These are phyloP conservation scores for Acer saccharum DNA, from an alignment of 345 rosid genomes.

Conservation along the genomic window DNA sequence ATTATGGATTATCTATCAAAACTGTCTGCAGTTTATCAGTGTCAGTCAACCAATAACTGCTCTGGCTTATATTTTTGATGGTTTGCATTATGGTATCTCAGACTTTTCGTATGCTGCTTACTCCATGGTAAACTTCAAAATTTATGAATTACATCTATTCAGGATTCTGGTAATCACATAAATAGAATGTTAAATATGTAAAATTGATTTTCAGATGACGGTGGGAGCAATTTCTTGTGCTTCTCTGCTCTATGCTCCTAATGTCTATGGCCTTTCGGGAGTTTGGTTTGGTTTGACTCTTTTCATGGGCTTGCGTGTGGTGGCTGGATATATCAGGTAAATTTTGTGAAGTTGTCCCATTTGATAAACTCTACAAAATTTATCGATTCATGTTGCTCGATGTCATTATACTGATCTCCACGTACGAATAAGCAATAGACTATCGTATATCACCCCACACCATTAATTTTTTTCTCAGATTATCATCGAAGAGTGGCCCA, in stretches of 20 bases:
- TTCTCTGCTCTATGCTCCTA: conserved; percentile 37
- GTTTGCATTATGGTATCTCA: conserved; percentile 51
- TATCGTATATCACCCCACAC: not conserved
- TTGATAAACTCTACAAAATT: not conserved
- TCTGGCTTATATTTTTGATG: conserved; percentile 50
- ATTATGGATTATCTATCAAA: not conserved
- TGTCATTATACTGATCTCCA: not conserved
- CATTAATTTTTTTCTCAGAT: conserved; percentile 18
- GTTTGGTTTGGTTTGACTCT: conserved; percentile 48
- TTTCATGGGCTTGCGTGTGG: conserved; percentile 49
- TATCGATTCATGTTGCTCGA: not conserved
- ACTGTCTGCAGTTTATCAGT: conserved; percentile 37
- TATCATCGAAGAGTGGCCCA: conserved; percentile 37
- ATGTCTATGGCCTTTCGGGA: conserved; percentile 40
- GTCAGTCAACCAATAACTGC: conserved; percentile 44
- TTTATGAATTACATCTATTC: not conserved
- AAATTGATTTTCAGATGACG: conserved; percentile 25
- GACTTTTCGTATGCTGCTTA: conserved; percentile 52
- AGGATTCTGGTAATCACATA: not conserved
- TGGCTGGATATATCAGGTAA: conserved; percentile 46
- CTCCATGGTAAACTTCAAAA: conserved; percentile 38
- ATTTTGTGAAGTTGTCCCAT: not conserved
- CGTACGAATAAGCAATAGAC: too few species aligned
- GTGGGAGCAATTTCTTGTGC: conserved; percentile 41
- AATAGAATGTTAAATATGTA: not conserved